Conservation (phyloP, 257 asterid species). For the Avicennia marina region DNA sequence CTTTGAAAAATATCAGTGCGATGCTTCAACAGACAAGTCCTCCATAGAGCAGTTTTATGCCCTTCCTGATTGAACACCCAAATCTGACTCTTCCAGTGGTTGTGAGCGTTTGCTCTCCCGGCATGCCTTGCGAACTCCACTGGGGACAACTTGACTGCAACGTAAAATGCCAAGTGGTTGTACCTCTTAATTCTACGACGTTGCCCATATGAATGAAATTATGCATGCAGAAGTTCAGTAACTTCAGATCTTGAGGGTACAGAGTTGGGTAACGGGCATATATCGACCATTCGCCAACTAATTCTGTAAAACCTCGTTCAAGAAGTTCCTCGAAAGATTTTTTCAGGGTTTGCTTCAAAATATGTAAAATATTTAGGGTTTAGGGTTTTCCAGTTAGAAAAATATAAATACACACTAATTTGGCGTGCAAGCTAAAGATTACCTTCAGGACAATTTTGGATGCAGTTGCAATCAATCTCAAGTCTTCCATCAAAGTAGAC, state of each 20-base stretch:
- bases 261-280: no score
- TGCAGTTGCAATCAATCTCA: constrained; percentile 34
- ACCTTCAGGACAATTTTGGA: constrained; percentile 21
- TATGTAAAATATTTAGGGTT: no score
- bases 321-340: no score
- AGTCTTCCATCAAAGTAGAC: constrained; percentile 22
- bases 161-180: no score
- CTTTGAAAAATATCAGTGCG: constrained; percentile 25
- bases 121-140: constrained; percentile 35
- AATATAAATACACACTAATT: background rate
- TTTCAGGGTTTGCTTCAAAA: no score
- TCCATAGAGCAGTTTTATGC: constrained; percentile 4
- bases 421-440: background rate
- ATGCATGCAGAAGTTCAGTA: no score
- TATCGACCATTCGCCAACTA: no score
- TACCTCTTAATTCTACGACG: no score
- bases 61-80: constrained; percentile 35
- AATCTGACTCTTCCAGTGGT: constrained; percentile 39
- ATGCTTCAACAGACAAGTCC: constrained; percentile 33
- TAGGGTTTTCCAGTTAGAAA: no score
- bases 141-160: constrained; percentile 28
- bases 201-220: no score
- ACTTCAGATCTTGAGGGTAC: no score
- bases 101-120: constrained; percentile 22
- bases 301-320: no score